Base-by-base conservation (phyloP, 2,329 filamentous ascomycete genomes). In the Mollisiaceae sp. region DNA sequence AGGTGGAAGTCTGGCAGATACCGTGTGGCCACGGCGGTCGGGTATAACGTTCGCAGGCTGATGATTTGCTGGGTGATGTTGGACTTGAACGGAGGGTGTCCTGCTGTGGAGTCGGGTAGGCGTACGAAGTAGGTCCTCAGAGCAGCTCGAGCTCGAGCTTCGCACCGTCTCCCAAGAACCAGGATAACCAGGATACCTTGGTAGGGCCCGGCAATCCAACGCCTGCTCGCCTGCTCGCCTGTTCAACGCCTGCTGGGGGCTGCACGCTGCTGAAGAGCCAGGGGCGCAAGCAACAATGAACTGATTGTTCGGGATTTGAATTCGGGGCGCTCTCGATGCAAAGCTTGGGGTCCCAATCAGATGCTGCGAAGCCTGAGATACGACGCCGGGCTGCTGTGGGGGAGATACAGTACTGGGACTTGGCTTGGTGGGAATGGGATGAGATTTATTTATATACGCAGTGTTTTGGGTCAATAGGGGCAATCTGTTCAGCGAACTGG, bases 391-490 rank as follows among this genome's bases (percentile, higher is more conserved):
- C 14, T 6, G 6, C 43, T 45, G 8, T 8, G 8, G 14, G 43
- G n/a, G 18, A 45, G 43, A 20, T 20, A 18, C 15, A 4, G 43
- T 20, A 18, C 15, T 20, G 43, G 8, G 38, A 41, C n/a, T 22
- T 11, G n/a, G 45, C 4, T 14, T 4, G 12, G 27, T 41, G 12
- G 15, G n/a, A 50, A 24, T 50, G 45, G 22, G 45, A 50, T 50
- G 45, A 50, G 45, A 50, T 50, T 50, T 50, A 50, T 50, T 50
- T 50, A 45, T 45, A 45, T n/a, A 20, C 14, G 14, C n/a, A 45
- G 5, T n/a, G n/a, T n/a, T n/a, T 45, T 39, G 8, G 36, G 36
- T 39, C 36, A 8, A 5, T 11, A 15, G 15, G 41, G 18, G 8
- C 9, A n/a, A n/a, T 45, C 8, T 9, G 9, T n/a, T 45, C 8